Conservation (phyloP, 2,329 filamentous ascomycete species). For the Aureobasidium vineae region DNA sequence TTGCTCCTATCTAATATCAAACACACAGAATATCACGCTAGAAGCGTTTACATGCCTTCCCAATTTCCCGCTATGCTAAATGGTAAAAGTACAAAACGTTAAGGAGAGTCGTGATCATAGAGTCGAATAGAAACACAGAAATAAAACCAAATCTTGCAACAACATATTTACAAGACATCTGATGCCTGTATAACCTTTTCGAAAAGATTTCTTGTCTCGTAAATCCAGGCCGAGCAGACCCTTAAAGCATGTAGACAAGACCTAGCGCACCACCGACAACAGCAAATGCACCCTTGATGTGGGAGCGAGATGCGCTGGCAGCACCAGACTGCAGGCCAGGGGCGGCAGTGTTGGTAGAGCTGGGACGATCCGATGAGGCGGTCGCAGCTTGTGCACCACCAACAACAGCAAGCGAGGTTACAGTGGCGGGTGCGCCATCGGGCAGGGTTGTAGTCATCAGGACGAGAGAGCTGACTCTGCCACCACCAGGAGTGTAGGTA, state of each 20-base stretch:
- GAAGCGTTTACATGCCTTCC: slow-evolving; percentile 7
- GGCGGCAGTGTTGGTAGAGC: slow-evolving; percentile 27
- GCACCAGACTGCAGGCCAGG: slow-evolving; percentile 44
- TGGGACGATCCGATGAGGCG: slow-evolving; percentile 18
- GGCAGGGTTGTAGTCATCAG: slow-evolving; percentile 40
- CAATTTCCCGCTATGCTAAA: slow-evolving; percentile 28
- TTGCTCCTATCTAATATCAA: neutral
- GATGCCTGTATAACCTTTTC: slow-evolving; percentile 10
- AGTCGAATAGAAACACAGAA: slow-evolving; percentile 22
- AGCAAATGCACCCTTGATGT: slow-evolving; percentile 35
- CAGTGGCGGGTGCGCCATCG: slow-evolving; percentile 41
- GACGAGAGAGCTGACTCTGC: slow-evolving; percentile 42
- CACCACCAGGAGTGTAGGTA: slow-evolving; percentile 49
- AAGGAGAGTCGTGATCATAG: slow-evolving; percentile 30
- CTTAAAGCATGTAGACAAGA: slow-evolving; percentile 39
- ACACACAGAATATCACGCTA: slow-evolving; percentile 1
- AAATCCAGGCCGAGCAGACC: neutral
- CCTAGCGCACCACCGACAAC: slow-evolving; percentile 39
- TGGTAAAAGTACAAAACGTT: slow-evolving; percentile 23
- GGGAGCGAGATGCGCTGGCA: slow-evolving; percentile 34
- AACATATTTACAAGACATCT: slow-evolving; percentile 14
- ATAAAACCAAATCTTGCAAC: neutral
- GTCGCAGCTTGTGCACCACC: slow-evolving; percentile 33
- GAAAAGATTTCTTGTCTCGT: slow-evolving; percentile 2
- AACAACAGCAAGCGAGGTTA: slow-evolving; percentile 48